Conservation (phyloP, 1,284 basidiomycete species). For the Cerrena zonata region DNA sequence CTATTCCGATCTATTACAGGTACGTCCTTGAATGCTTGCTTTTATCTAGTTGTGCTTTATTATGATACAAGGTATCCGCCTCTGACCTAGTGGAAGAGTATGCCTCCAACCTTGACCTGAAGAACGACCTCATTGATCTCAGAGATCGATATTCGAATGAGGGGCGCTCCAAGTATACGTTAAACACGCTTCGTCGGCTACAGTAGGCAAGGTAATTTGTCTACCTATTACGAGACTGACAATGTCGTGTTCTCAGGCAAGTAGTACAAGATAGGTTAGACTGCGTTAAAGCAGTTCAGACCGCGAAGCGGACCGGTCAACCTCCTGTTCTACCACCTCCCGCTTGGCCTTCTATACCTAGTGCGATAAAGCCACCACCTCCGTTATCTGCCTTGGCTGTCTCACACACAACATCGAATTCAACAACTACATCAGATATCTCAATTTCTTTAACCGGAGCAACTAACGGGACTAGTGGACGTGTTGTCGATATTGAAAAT, state of each 20-base stretch:
- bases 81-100: constrained; percentile 4
- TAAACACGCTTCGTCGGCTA: background rate
- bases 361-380: background rate
- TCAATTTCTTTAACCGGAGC: background rate
- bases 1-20: constrained; percentile 13
- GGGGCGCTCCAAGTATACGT: background rate
- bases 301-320: background rate
- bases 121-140: background rate
- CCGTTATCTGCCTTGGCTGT: background rate
- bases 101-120: background rate
- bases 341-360: background rate
- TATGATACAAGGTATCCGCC: constrained; percentile 3
- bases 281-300: background rate
- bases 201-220: background rate
- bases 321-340: background rate
- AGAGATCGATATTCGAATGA: background rate
- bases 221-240: background rate
- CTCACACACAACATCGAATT: background rate
- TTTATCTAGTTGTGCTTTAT: background rate
- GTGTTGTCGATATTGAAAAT: too few relatives aligned
- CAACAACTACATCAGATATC: background rate
- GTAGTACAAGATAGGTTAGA: background rate
- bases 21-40: constrained; percentile 8
- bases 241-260: background rate
- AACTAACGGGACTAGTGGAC: background rate